Evolutionary conservation across 139 green algal genomes (phyloP), one percentile per base, ranked within the genome.

Genomic region (Chlorella vulgaris): DNA sequence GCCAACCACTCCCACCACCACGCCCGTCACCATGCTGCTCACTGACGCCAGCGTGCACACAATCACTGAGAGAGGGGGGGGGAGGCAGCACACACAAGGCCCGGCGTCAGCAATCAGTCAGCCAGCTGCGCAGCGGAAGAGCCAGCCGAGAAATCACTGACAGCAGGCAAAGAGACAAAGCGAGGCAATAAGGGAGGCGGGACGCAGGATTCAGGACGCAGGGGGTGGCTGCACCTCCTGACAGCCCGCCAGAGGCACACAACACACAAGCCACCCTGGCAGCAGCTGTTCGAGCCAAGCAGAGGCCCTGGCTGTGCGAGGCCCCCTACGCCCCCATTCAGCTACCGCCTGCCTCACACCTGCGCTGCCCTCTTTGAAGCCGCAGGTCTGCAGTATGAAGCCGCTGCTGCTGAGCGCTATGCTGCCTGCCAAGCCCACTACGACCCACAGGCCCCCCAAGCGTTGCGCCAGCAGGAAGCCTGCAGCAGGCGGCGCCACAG

Each of bases 21-120:
- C 93, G 24, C 90, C 92, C 24, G 83, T 87, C 7, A 95, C 82
- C 89, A 98, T 98, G 80, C 87, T 89, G 0, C 91, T 83, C 15
- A 95, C 91, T 10, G 94, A 92, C 39, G 93, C 94, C 62, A 87
- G 90, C 4, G 94, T 97, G 83, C 92, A 96, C 58, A 98, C 93
- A 15, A 95, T 84, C 38, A 95, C 86, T 33, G 90, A 87, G 35
- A 43, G 8, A 36, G 6, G 6, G 33, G 6, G 22, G 7, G 22
- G 3, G 18, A 31, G 7, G 31, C n/a, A 5, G 31, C 2, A 33
- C n/a, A n/a, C n/a, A n/a, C n/a, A n/a, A n/a, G n/a, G n/a, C n/a
- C n/a, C n/a, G n/a, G n/a, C n/a, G n/a, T n/a, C n/a, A n/a, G n/a
- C n/a, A n/a, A n/a, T n/a, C n/a, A n/a, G n/a, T n/a, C n/a, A n/a